These are phyloP conservation scores for Mallotus nudiflorus DNA, from an alignment of 345 rosid genomes.

Conservation along the genomic window DNA sequence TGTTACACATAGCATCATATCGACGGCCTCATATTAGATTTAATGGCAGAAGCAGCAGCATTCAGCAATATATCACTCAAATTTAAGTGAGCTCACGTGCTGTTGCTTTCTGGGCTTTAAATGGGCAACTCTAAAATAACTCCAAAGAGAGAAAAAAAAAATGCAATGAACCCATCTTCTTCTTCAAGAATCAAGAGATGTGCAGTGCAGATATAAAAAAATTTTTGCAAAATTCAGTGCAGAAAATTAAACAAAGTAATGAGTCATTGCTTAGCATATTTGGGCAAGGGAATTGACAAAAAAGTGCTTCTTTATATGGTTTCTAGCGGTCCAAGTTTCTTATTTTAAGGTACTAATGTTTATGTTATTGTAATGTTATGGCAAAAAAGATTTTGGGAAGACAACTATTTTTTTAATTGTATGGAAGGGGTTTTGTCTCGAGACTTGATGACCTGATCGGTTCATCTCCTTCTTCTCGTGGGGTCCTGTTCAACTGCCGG, in stretches of 20 bases:
- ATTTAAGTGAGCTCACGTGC: slow-evolving; percentile 20
- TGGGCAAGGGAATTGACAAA: background rate
- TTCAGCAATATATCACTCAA: background rate
- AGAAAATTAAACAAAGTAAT: background rate
- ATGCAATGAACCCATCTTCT: background rate
- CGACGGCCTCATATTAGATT: no score
- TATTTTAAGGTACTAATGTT: background rate
- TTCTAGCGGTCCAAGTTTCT: background rate
- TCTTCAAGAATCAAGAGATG: slow-evolving; percentile 17
- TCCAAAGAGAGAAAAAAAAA: background rate
- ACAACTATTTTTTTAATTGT: background rate
- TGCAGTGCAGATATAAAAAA: slow-evolving; percentile 13
- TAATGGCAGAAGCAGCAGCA: background rate
- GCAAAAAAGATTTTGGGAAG: slow-evolving; percentile 17
- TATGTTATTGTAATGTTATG: background rate
- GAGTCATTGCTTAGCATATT: background rate
- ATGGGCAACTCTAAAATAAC: background rate
- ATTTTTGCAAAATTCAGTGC: slow-evolving; percentile 22
- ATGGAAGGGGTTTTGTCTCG: slow-evolving; percentile 16
- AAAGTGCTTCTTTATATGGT: background rate
- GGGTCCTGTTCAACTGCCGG: slow-evolving; percentile 39
- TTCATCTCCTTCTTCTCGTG: slow-evolving; percentile 6
- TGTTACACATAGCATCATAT: no score
- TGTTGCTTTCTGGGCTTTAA: slow-evolving; percentile 23
- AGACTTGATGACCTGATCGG: slow-evolving; percentile 36